phyloP scores from a whole-genome alignment of 768 basidiomycete genomes.

The Mycena belliarum region DNA sequence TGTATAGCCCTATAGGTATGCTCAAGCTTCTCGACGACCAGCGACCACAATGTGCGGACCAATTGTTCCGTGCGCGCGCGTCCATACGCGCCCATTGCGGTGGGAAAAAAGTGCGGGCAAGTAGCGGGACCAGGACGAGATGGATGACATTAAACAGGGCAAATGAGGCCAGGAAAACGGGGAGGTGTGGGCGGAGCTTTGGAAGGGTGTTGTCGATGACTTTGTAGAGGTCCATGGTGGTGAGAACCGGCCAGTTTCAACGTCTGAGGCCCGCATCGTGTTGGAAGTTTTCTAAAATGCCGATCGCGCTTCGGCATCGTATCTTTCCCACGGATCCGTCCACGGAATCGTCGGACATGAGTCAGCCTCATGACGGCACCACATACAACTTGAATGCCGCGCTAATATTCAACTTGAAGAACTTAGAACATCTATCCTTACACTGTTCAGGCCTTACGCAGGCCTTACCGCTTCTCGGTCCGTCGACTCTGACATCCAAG shows the following conservation, averaged over 20 bases:
- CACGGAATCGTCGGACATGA: too few species aligned
- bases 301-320: not conserved
- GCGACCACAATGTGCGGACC: conserved; percentile 40
- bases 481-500: too few species aligned
- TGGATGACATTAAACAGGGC: conserved; percentile 61
- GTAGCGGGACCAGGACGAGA: conserved; percentile 54
- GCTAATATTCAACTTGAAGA: too few species aligned
- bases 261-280: not conserved
- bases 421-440: too few species aligned
- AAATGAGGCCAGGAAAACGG: conserved; percentile 55
- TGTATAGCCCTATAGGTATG: conserved; percentile 59
- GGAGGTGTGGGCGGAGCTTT: conserved; percentile 56
- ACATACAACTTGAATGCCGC: too few species aligned
- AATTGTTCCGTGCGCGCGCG: conserved; percentile 55
- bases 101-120: conserved; percentile 50
- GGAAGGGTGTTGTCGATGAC: conserved; percentile 33
- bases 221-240: conserved; percentile 6
- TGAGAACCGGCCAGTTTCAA: not conserved
- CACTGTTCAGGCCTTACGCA: too few species aligned
- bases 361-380: too few species aligned
- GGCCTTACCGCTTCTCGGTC: too few species aligned
- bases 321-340: not conserved
- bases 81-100: conserved; percentile 49
- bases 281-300: not conserved
- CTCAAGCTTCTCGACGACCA: not conserved